Evolutionary conservation across 306 rosid species (phyloP).

Genomic region (Dryas alaskensis): DNA sequence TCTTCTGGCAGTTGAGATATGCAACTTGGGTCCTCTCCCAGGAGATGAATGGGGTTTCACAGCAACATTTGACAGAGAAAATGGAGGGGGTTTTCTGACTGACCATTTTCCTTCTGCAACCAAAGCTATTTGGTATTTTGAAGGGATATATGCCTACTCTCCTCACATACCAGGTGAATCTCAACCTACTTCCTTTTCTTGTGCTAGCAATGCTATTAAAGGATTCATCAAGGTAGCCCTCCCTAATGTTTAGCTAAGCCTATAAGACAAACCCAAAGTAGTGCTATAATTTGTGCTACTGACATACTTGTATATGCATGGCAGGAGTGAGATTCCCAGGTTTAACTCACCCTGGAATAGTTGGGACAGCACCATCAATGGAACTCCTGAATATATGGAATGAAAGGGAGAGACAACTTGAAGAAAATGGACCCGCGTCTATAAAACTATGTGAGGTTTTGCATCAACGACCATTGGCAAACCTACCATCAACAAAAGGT

Average conservation of each 20-base stretch:
- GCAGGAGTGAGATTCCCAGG: conserved; percentile 93
- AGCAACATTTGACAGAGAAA: conserved; percentile 89
- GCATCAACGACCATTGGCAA: conserved; percentile 88
- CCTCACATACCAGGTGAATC: conserved; percentile 90
- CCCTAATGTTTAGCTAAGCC: not conserved
- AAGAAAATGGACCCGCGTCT: conserved; percentile 56
- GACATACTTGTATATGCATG: conserved; percentile 3
- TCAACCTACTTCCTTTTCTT: conserved; percentile 7
- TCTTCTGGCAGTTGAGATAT: conserved; percentile 77
- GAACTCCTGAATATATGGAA: conserved; percentile 86
- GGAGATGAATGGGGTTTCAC: conserved; percentile 98
- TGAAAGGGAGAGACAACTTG: conserved; percentile 63
- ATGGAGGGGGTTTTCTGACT: conserved; percentile 90
- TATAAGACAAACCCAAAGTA: not conserved
- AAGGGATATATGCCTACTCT: conserved; percentile 86
- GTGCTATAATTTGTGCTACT: not conserved
- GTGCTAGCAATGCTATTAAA: not conserved
- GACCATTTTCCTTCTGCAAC: conserved; percentile 86
- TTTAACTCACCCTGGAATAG: conserved; percentile 80
- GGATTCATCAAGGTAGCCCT: not conserved
- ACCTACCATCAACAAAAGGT: conserved; percentile 63
- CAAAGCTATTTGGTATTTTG: conserved; percentile 88
- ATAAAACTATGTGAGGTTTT: conserved; percentile 77
- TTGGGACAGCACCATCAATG: conserved; percentile 89
- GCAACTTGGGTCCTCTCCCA: conserved; percentile 87